Conservation (phyloP, 148 eudicot species). For the Persicaria maculosa region DNA sequence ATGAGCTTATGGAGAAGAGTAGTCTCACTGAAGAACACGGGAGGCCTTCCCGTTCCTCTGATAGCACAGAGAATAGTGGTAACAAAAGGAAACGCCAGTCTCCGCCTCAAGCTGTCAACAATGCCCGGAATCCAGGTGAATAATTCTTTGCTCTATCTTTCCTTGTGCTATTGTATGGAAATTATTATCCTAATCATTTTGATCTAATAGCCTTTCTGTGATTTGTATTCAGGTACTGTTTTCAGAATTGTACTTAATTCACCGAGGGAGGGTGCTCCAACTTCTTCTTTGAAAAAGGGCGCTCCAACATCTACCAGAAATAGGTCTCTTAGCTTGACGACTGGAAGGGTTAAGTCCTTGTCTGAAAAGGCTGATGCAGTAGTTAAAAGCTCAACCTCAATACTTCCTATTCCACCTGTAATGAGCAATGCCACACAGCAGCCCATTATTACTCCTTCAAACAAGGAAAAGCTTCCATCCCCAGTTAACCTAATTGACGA, state of each 20-base stretch:
- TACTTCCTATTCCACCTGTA: background rate
- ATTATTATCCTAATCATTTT: background rate
- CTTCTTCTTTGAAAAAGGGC: background rate
- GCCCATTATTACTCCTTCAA: background rate
- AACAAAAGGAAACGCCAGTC: conserved; percentile 45
- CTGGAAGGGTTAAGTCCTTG: background rate
- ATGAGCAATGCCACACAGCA: background rate
- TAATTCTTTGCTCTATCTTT: background rate
- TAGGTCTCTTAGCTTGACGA: background rate
- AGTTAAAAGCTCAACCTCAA: background rate
- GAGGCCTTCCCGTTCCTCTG: conserved; percentile 52
- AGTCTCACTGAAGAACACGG: conserved; percentile 71
- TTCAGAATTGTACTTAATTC: conserved; percentile 41
- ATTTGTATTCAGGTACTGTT: conserved; percentile 37
- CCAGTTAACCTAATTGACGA: background rate
- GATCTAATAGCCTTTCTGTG: background rate
- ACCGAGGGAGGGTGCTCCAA: conserved; percentile 28
- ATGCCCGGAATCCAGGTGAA: conserved; percentile 37
- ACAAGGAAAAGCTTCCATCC: conserved; percentile 7
- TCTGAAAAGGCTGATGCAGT: background rate
- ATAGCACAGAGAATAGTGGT: conserved; percentile 61
- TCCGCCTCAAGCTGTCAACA: conserved; percentile 16
- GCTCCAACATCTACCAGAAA: background rate
- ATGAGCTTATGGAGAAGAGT: conserved; percentile 51
- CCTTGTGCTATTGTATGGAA: background rate